These are phyloP conservation scores for Mycena belliarum DNA, from an alignment of 768 basidiomycete genomes.

Conservation along the genomic window DNA sequence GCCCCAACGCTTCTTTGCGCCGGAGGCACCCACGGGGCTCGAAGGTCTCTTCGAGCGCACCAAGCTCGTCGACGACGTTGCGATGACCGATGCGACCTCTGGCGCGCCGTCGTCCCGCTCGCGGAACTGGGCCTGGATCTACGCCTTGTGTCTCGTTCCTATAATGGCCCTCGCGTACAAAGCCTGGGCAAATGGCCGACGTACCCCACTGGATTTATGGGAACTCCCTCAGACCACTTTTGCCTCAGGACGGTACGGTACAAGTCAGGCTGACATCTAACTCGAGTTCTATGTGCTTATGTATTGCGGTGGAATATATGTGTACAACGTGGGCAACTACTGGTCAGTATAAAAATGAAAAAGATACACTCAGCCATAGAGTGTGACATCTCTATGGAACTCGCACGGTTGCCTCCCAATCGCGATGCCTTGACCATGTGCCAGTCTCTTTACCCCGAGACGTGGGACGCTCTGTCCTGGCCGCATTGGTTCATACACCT, in stretches of 20 bases:
- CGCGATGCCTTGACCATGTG: constrained; percentile 54
- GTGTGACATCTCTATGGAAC: constrained; percentile 44
- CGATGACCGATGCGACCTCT: constrained; percentile 24
- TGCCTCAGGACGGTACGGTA: background rate
- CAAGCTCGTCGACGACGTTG: constrained; percentile 47
- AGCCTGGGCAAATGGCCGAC: constrained; percentile 20
- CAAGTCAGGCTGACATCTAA: background rate
- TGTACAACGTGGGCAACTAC: background rate
- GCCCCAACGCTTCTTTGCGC: constrained; percentile 76
- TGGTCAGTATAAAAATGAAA: constrained; percentile 2
- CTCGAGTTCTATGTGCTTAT: background rate
- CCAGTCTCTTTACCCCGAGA: constrained; percentile 26
- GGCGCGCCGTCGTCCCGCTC: constrained; percentile 6
- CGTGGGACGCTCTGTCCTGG: constrained; percentile 34
- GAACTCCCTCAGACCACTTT: background rate
- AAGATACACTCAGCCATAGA: constrained; percentile 1
- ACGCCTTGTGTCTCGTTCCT: constrained; percentile 30
- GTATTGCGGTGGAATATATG: constrained; percentile 5
- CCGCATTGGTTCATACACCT: constrained; percentile 33
- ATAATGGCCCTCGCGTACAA: constrained; percentile 29
- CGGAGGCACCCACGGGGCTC: constrained; percentile 75
- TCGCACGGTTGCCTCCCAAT: constrained; percentile 65
- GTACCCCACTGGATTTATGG: background rate
- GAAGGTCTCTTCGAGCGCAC: constrained; percentile 69
- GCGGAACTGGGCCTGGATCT: constrained; percentile 40